Evolutionary conservation across 2,329 filamentous ascomycete genomes (phyloP).

Genomic region (Neonectria sp.): DNA sequence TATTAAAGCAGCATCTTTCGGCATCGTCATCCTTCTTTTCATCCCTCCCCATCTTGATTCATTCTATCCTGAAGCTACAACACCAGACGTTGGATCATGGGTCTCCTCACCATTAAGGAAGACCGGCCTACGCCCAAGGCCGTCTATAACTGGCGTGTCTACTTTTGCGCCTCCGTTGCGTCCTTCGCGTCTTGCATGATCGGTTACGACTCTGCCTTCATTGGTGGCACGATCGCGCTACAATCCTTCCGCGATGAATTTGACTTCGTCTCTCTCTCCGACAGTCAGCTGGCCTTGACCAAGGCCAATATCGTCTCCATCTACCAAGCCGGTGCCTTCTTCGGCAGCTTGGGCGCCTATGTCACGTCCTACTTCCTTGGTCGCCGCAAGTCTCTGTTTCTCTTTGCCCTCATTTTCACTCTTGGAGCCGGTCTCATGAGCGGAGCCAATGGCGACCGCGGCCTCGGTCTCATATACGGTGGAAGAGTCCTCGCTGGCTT

Average conservation of each 20-base stretch:
- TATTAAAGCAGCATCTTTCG: too few species aligned
- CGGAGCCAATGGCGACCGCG: slow-evolving; percentile 72
- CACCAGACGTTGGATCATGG: too few species aligned
- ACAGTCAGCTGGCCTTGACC: slow-evolving; percentile 70
- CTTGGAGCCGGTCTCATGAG: slow-evolving; percentile 82
- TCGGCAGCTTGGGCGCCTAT: slow-evolving; percentile 80
- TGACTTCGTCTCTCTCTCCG: slow-evolving; percentile 65
- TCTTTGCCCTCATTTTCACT: slow-evolving; percentile 75
- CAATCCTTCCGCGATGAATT: slow-evolving; percentile 80
- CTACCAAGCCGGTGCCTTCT: slow-evolving; percentile 88
- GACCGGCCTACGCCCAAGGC: slow-evolving; percentile 70
- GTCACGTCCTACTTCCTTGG: slow-evolving; percentile 77
- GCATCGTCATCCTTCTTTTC: too few species aligned
- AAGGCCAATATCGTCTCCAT: slow-evolving; percentile 85
- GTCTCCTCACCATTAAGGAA: slow-evolving; percentile 67
- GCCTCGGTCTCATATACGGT: slow-evolving; percentile 75
- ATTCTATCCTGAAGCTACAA: too few species aligned
- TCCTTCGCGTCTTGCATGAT: slow-evolving; percentile 72
- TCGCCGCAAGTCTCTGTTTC: slow-evolving; percentile 73
- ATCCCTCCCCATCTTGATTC: too few species aligned
- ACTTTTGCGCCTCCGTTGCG: slow-evolving; percentile 66
- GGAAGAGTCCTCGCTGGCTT: slow-evolving; percentile 76
- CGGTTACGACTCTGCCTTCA: slow-evolving; percentile 81
- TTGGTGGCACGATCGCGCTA: slow-evolving; percentile 81
- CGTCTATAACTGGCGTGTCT: slow-evolving; percentile 75